Evolutionary conservation across 2,329 filamentous ascomycete genomes (phyloP).

Genomic region (Beauveria sp.): DNA sequence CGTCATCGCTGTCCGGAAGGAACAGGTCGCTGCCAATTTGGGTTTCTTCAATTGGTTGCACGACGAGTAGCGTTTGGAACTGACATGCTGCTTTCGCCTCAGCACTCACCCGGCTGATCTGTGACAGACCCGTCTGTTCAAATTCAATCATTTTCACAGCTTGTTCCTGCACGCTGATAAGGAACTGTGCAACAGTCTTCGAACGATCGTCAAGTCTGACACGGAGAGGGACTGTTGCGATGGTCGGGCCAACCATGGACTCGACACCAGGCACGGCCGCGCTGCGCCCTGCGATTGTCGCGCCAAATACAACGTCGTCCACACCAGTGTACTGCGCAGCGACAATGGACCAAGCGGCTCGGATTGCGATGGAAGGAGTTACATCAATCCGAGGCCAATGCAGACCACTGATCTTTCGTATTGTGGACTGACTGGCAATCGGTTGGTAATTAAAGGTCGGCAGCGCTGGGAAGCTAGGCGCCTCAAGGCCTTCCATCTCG

Average conservation of each 20-base stretch:
- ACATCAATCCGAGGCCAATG: neutral
- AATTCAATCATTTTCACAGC: constrained; percentile 3
- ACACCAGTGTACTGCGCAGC: constrained; percentile 10
- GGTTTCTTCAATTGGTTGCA: constrained; percentile 1
- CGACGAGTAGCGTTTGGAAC: constrained; percentile 18
- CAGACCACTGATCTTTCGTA: neutral
- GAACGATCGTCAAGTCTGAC: neutral
- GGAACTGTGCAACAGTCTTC: constrained; percentile 11
- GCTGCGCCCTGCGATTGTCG: constrained; percentile 11
- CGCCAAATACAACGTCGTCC: constrained; percentile 13
- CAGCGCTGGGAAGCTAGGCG: neutral
- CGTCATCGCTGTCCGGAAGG: neutral
- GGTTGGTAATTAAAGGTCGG: neutral
- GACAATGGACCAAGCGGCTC: constrained; percentile 8
- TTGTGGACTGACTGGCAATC: neutral
- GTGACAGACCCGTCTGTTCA: constrained; percentile 12
- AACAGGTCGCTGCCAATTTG: constrained; percentile 1
- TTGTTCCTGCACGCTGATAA: constrained; percentile 15
- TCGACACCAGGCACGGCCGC: constrained; percentile 11
- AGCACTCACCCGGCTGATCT: constrained; percentile 11
- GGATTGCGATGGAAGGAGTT: constrained; percentile 10
- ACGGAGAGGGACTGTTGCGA: constrained; percentile 12
- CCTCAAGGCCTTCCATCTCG: constrained; percentile 1
- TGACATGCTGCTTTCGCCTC: constrained; percentile 13
- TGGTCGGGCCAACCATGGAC: constrained; percentile 20